Evolutionary conservation across 2,329 filamentous ascomycete species (phyloP).

Genomic region (Penicillium freii): DNA sequence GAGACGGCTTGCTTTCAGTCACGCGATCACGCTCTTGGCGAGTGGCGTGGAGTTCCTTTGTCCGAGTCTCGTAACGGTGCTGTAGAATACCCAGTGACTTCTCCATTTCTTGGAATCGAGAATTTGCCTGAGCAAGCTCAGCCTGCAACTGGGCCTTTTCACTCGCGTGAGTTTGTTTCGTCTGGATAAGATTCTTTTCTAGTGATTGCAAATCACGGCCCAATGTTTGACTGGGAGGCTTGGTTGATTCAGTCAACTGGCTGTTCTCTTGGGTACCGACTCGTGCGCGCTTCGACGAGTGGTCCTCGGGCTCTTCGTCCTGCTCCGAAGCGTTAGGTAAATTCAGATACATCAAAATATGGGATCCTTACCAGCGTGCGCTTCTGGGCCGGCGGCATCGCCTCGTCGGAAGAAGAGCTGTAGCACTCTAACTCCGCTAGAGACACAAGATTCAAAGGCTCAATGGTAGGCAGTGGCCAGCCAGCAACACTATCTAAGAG

Average conservation of each 20-base stretch:
- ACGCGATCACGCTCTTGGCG: slow-evolving; percentile 39
- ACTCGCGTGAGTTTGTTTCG: slow-evolving; percentile 31
- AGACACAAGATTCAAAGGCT: slow-evolving; percentile 37
- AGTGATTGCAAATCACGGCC: slow-evolving; percentile 29
- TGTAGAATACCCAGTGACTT: slow-evolving; percentile 38
- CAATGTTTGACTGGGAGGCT: slow-evolving; percentile 32
- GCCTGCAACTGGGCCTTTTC: slow-evolving; percentile 34
- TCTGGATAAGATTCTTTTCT: slow-evolving; percentile 32
- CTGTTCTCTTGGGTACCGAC: slow-evolving; percentile 38
- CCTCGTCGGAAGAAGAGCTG: slow-evolving; percentile 19
- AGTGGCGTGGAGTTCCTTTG: slow-evolving; percentile 37
- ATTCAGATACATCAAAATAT: neutral
- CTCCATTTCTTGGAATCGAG: slow-evolving; percentile 35
- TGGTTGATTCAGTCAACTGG: slow-evolving; percentile 38
- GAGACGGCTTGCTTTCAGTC: slow-evolving; percentile 28
- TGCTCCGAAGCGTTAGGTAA: slow-evolving; percentile 24
- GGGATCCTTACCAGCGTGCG: slow-evolving; percentile 31
- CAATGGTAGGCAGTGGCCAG: slow-evolving; percentile 41
- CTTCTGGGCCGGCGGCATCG: slow-evolving; percentile 26
- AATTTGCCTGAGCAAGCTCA: slow-evolving; percentile 26
- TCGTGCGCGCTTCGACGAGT: slow-evolving; percentile 39
- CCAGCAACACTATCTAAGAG: slow-evolving; percentile 37
- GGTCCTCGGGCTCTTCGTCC: slow-evolving; percentile 31
- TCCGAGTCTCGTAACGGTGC: slow-evolving; percentile 46
- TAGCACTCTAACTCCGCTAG: slow-evolving; percentile 27